Evolutionary conservation across 371 early-diverging fungal genomes (phyloP), one percentile per base, ranked within the genome.

Genomic region (Mucor saturninus): DNA sequence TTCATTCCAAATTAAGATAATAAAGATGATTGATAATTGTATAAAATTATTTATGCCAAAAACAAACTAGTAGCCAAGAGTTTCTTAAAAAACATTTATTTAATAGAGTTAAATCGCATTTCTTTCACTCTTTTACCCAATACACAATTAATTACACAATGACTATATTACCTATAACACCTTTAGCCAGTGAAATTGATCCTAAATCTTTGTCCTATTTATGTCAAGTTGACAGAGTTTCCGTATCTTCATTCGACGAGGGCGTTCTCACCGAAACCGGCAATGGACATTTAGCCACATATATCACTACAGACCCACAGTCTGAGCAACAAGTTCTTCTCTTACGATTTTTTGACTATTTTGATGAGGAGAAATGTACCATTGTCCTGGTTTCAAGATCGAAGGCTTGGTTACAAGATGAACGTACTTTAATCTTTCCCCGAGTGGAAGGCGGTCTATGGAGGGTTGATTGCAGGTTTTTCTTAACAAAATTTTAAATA

Each of bases 341-440:
- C 4, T 50, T 74, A 2, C 51, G 31, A 14, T 70, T 76, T 45
- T 59, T 64, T 29, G 54, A 72, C 15, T 60, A 60, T 45, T 65
- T 53, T 30, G 64, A 71, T 26, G 54, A 69, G 46, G 63, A 72
- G 54, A 58, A 40, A 9, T 70, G 67, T n/a, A 56, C 66, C 0
- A 71, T 77, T 49, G 61, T 63, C 11, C 56, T 77, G 4, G 60
- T 62, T 3, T 67, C 77, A 2, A 56, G 59, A 40, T 71, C 77
- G 1, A 69, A 72, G n/a, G 72, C 77, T 5, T 77, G 77, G 77
- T 57, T 74, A 26, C 68, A 74, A 50, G 67, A 64, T 4, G 67
- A 69, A 2, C 35, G 50, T 26, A 62, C 66, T 3, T 45, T 77
- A 26, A 65, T 77, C 40, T 63, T 73, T 61, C 74, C 70, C 43